These are phyloP conservation scores for Clonostachys sp. DNA, from an alignment of 2,329 filamentous ascomycete species.

Conservation along the genomic window DNA sequence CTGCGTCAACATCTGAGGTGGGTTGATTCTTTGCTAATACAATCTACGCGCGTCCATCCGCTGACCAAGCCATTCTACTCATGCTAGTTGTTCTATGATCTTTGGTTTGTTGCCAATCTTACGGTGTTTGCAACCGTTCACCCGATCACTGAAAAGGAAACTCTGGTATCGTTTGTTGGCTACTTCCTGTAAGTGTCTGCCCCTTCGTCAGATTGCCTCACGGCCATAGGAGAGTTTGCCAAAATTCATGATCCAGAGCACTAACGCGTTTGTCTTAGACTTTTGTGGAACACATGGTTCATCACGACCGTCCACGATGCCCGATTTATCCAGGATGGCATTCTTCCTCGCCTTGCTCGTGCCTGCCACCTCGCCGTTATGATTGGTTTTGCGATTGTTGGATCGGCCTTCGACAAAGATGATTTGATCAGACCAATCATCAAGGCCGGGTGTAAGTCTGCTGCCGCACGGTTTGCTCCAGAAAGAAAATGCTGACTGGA, in stretches of 20 bases:
- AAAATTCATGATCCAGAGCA: too few species aligned
- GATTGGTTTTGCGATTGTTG: conserved; percentile 60
- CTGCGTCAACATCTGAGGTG: not conserved
- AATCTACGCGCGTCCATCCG: too few species aligned
- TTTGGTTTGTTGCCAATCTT: conserved; percentile 52
- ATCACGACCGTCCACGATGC: conserved; percentile 61
- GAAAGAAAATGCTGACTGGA: not conserved
- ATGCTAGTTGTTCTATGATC: conserved; percentile 30
- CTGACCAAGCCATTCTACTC: conserved; percentile 10
- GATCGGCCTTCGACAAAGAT: conserved; percentile 35
- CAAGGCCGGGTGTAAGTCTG: conserved; percentile 27
- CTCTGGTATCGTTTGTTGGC: conserved; percentile 25
- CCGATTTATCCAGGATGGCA: conserved; percentile 58
- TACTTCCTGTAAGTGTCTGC: conserved; percentile 14
- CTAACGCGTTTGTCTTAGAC: conserved; percentile 18
- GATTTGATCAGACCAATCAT: conserved; percentile 30
- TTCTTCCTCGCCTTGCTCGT: conserved; percentile 49
- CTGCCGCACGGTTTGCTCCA: too few species aligned
- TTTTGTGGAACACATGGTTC: conserved; percentile 68
- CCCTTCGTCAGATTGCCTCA: too few species aligned
- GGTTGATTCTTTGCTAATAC: too few species aligned
- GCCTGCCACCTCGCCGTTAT: conserved; percentile 59
- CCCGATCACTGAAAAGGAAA: conserved; percentile 19
- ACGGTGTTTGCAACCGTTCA: conserved; percentile 46
- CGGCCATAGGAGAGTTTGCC: too few species aligned